A percentile compares a stretch with the other conserved stretches of the same genome.
Evolutionary conservation across 2,329 filamentous ascomycete genomes (phyloP).

Genomic region (Aspergillus puulaauensis): DNA sequence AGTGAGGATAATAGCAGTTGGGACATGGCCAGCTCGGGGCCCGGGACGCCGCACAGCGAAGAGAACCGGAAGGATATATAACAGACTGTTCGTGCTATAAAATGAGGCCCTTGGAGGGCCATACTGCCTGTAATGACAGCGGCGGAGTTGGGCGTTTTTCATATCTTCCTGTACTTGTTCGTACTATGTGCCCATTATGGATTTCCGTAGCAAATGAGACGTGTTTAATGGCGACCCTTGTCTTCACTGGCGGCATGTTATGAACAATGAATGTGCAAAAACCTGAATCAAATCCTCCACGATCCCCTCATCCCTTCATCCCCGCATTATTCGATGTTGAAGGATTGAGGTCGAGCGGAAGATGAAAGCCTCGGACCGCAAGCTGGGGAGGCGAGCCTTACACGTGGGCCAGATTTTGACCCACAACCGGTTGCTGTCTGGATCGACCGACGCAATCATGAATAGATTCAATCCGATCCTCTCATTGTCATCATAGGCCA

Average conservation of each 20-base stretch:
- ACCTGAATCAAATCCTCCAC: neutral
- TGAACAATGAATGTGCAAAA: neutral
- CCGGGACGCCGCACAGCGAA: slow-evolving; percentile 37
- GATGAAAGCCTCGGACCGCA: slow-evolving; percentile 7
- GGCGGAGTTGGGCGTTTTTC: slow-evolving; percentile 20
- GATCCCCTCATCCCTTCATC: neutral
- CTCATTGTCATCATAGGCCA: neutral
- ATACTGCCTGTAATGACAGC: slow-evolving; percentile 14
- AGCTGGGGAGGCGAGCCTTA: slow-evolving; percentile 4
- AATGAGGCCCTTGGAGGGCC: neutral
- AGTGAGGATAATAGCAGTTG: slow-evolving; percentile 30
- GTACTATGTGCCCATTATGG: slow-evolving; percentile 6
- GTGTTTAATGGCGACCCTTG: neutral
- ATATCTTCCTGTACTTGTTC: slow-evolving; percentile 3
- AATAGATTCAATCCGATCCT: neutral
- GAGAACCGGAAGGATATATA: slow-evolving; percentile 38
- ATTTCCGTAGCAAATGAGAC: slow-evolving; percentile 1
- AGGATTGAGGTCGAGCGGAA: neutral
- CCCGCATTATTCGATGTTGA: neutral
- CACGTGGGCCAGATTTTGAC: slow-evolving; percentile 15
- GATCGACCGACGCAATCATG: slow-evolving; percentile 13
- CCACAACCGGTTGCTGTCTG: neutral
- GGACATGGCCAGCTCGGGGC: slow-evolving; percentile 40
- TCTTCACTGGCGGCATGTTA: neutral
- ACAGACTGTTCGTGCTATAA: slow-evolving; percentile 8